phyloP scores from a whole-genome alignment of 2,329 filamentous ascomycete genomes.

The Aaosphaeria pasadenensis region DNA sequence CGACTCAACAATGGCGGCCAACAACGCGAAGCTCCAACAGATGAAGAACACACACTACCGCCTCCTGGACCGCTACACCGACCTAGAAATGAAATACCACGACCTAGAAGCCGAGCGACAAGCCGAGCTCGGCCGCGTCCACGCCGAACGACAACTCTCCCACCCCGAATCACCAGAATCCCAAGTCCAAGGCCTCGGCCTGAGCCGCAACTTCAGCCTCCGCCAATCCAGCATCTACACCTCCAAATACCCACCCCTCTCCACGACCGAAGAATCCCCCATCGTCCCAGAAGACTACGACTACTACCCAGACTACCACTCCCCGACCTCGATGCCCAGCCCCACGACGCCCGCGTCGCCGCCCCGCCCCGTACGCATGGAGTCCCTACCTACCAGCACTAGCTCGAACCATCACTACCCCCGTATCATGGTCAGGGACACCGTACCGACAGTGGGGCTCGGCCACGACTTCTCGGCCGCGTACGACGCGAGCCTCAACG shows the following conservation, averaged over 20 bases:
- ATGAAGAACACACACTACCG: conserved; percentile 53
- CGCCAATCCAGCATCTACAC: conserved; percentile 17
- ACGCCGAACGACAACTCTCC: conserved; percentile 8
- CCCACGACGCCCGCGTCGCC: conserved; percentile 16
- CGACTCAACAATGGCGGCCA: conserved; percentile 47
- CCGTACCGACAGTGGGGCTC: conserved; percentile 11
- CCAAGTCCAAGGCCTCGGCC: background rate
- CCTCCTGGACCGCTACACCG: conserved; percentile 50
- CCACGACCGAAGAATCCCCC: conserved; percentile 11
- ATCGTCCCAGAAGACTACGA: conserved; percentile 25
- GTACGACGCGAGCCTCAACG: conserved; percentile 30
- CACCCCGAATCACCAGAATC: conserved; percentile 7
- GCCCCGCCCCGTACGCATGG: conserved; percentile 23
- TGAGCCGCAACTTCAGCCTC: conserved; percentile 26
- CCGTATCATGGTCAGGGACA: too few species aligned
- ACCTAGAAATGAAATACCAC: conserved; percentile 46
- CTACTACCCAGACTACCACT: conserved; percentile 26
- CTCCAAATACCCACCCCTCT: conserved; percentile 20
- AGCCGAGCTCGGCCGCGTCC: conserved; percentile 22
- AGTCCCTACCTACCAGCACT: conserved; percentile 21
- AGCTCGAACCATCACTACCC: background rate
- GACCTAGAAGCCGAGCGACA: conserved; percentile 37
- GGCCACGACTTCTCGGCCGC: conserved; percentile 25
- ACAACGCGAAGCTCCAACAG: conserved; percentile 46
- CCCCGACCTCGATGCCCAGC: conserved; percentile 22